phyloP scores from a whole-genome alignment of 192 early-diverging fungal genomes.

The Lunasporangiospora selenospora region DNA sequence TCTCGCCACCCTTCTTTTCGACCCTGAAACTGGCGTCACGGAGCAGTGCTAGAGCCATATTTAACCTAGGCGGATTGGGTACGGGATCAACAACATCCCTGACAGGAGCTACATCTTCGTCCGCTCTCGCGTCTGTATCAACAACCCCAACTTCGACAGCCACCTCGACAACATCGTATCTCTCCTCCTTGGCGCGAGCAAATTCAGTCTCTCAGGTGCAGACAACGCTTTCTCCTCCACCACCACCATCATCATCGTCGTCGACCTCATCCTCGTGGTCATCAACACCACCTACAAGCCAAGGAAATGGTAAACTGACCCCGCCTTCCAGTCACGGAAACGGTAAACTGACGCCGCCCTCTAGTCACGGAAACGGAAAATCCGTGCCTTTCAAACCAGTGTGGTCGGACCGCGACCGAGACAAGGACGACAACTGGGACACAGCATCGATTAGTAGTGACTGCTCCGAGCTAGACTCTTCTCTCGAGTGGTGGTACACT shows the following conservation, averaged over 20 bases:
- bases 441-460: conserved; percentile 27
- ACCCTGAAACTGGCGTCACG: conserved; percentile 9
- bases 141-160: background rate
- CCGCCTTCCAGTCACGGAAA: background rate
- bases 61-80: conserved; percentile 3
- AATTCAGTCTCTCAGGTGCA: no score
- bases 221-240: no score
- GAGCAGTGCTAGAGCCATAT: conserved; percentile 1
- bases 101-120: background rate
- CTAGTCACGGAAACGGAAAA: background rate
- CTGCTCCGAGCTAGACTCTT: conserved; percentile 29
- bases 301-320: background rate
- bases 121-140: no score
- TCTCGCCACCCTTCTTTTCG: conserved; percentile 33
- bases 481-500: conserved; percentile 40
- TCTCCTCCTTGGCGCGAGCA: background rate
- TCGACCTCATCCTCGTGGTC: conserved; percentile 1
- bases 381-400: conserved; percentile 20
- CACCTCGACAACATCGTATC: background rate
- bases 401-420: conserved; percentile 23
- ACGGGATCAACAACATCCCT: background rate
- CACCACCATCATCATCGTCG: conserved; percentile 13
- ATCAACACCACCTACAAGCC: background rate
- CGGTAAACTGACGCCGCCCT: background rate
- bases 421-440: conserved; percentile 43